These are phyloP conservation scores for Diaporthe australafricana DNA, from an alignment of 2,329 filamentous ascomycete genomes.

Conservation along the genomic window DNA sequence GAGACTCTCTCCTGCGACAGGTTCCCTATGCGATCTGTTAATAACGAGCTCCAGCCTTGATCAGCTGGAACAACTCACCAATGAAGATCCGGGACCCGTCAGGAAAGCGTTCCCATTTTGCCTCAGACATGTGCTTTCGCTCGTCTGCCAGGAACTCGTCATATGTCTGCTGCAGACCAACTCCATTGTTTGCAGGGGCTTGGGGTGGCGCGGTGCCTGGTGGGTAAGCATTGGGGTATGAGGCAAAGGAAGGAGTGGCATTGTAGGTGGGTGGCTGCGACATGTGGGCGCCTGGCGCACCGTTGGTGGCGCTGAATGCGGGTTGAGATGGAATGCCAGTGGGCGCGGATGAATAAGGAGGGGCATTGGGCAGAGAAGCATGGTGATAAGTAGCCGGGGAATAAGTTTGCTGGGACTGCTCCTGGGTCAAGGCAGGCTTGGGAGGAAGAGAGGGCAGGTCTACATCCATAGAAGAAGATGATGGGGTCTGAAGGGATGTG, in stretches of 20 bases:
- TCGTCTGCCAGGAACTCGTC: constrained; percentile 80
- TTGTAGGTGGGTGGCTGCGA: constrained; percentile 32
- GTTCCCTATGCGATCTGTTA: constrained; percentile 72
- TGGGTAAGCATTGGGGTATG: constrained; percentile 36
- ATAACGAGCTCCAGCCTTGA: background rate
- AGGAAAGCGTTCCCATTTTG: constrained; percentile 85
- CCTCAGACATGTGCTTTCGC: constrained; percentile 79
- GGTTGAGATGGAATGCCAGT: constrained; percentile 31
- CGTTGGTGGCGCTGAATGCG: constrained; percentile 28
- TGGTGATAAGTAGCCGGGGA: constrained; percentile 37
- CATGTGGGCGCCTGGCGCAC: constrained; percentile 29
- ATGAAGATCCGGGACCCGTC: constrained; percentile 83
- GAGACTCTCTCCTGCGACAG: constrained; percentile 92
- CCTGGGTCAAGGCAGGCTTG: constrained; percentile 44
- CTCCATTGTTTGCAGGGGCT: constrained; percentile 25
- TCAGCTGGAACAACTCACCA: constrained; percentile 62
- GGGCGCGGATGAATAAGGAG: constrained; percentile 33
- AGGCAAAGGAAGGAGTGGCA: constrained; percentile 34
- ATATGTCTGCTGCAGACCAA: constrained; percentile 70
- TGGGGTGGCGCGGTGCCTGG: constrained; percentile 34
- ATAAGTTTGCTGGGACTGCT: constrained; percentile 39
- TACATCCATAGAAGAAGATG: constrained; percentile 39
- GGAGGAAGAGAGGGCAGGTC: constrained; percentile 46
- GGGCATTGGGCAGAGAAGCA: constrained; percentile 36
- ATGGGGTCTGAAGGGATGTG: constrained; percentile 21